Percentiles rank a stretch among this genome's conserved stretches.
phyloP scores from a whole-genome alignment of 768 basidiomycete genomes.

The Termitomyces sp. region DNA sequence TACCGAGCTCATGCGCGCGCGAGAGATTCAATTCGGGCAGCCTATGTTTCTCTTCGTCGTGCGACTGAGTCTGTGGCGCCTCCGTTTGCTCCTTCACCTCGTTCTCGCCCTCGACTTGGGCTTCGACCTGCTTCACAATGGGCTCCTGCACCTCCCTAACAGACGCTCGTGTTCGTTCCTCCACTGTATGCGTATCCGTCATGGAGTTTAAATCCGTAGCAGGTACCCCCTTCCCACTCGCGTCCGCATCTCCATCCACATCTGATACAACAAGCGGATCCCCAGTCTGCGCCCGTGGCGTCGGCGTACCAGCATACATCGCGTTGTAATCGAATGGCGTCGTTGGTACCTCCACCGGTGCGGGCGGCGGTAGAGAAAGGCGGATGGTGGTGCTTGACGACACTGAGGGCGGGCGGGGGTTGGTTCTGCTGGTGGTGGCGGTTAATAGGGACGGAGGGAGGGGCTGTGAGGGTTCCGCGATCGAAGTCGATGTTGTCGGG shows the following conservation, averaged over 20 bases:
- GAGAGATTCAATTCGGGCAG: not conserved
- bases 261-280: not conserved
- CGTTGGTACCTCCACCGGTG: conserved; percentile 4
- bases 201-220: not conserved
- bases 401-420: not conserved
- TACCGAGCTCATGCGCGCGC: not conserved
- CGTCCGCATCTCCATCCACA: not conserved
- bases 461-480: not conserved
- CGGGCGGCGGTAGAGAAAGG: not conserved
- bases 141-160: not conserved
- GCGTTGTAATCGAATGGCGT: conserved; percentile 5
- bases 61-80: not conserved
- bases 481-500: not conserved
- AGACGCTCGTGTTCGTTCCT: not conserved
- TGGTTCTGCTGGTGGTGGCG: not conserved
- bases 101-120: not conserved
- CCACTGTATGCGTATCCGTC: too few species aligned
- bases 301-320: not conserved
- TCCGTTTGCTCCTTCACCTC: not conserved
- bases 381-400: not conserved
- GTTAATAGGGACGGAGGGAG: not conserved
- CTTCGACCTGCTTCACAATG: too few species aligned
- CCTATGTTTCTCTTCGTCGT: not conserved
- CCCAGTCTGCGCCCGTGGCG: not conserved
- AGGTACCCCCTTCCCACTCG: not conserved